Base-by-base conservation (phyloP, 1,284 basidiomycete species). In the Sphagnurus paluster region DNA sequence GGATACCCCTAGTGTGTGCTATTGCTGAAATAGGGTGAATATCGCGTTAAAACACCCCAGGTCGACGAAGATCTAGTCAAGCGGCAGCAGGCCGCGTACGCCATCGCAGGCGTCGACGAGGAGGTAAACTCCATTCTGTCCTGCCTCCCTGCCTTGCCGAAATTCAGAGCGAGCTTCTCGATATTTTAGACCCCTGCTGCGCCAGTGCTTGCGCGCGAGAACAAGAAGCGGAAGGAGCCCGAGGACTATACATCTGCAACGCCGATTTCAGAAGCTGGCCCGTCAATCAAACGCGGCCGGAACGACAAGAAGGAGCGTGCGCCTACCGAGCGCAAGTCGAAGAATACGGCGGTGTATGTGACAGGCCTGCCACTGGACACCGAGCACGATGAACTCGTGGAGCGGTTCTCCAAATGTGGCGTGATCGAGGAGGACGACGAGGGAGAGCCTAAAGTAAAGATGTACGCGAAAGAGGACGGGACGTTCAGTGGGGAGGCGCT, bases 271-370 rank as follows among this genome's bases (percentile, higher is more conserved):
- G 70, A 68, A 41, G 58, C 72, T 2, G 77, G 72, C 0, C 74
- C 77, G 3, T 78, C 83, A 37, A 77, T 72, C 50, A 90, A 90
- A 67, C 80, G 84, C 32, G 80, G 84, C 50, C 80, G 80, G 57
- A 72, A 67, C 43, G 74, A 76, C 48, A 75, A 74, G 54, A 72
- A 71, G 35, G 66, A 69, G 10, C 73, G 77, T 30, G 66, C 69
- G 4, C 56, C 66, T 9, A 53, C 55, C 30, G 77, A 82, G 56
- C 73, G 75, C 42, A 84, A 82, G 58, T 85, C 85, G 33, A 90
- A 92, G 64, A 93, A 95, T 63, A 99, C 96, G 0, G 93, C 93
- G 1, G 83, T 99, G 30, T 99, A 90, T 69, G 86, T 99, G 35
- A 90, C 90, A 3, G 80, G 84, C 39, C 80, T 99, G 1, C 97